These are phyloP conservation scores for Lachancea kluyveri DNA, from an alignment of 805 yeast species.

Conservation along the genomic window DNA sequence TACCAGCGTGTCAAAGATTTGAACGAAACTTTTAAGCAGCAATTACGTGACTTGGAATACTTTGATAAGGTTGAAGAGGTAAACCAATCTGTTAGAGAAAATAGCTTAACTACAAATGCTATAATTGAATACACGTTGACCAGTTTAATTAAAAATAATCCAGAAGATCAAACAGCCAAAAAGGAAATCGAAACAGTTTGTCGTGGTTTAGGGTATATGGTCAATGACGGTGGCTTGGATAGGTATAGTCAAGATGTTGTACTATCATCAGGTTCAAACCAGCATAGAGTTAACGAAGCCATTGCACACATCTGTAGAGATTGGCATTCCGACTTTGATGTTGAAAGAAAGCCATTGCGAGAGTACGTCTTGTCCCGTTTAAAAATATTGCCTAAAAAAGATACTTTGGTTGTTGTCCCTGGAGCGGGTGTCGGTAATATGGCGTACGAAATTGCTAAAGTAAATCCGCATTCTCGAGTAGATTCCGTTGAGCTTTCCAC, in stretches of 20 bases:
- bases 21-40: conserved; percentile 6
- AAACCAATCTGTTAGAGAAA: conserved; percentile 42
- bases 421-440: conserved; percentile 85
- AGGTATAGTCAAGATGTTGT: conserved; percentile 1
- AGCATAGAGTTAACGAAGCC: conserved; percentile 53
- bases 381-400: conserved; percentile 25
- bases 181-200: conserved; percentile 38
- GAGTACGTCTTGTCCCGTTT: conserved; percentile 45
- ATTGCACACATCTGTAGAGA: conserved; percentile 76
- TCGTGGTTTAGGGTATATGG: conserved; percentile 28
- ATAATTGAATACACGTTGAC: conserved; percentile 37
- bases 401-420: conserved; percentile 62
- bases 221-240: conserved; percentile 6
- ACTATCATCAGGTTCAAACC: conserved; percentile 17
- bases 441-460: conserved; percentile 50
- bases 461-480: conserved; percentile 41
- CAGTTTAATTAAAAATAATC: conserved; percentile 20
- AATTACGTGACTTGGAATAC: conserved; percentile 44
- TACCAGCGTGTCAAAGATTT: conserved; percentile 16
- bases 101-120: conserved; percentile 41
- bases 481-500: conserved; percentile 74
- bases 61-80: conserved; percentile 42
- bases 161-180: conserved; percentile 12
- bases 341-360: conserved; percentile 49
- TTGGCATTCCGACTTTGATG: conserved; percentile 50